phyloP scores from a whole-genome alignment of 1,284 basidiomycete genomes.

The Athelia psychrophila region DNA sequence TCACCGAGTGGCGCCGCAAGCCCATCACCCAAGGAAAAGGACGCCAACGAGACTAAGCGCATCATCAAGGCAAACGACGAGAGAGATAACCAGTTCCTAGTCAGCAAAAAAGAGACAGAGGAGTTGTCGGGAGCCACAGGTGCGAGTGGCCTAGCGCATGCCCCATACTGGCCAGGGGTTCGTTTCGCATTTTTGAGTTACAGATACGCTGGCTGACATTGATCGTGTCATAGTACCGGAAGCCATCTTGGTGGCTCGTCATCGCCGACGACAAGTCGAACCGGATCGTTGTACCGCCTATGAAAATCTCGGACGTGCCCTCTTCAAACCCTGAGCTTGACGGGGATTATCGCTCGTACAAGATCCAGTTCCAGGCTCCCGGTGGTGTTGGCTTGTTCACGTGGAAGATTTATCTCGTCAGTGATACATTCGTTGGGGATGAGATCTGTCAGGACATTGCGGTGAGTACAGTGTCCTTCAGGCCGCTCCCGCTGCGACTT shows the following conservation, averaged over 20 bases:
- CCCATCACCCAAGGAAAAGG: slow-evolving; percentile 30
- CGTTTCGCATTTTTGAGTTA: slow-evolving; percentile 23
- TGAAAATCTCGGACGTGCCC: slow-evolving; percentile 82
- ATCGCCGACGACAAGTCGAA: slow-evolving; percentile 91
- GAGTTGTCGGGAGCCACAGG: slow-evolving; percentile 43
- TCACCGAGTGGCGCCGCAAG: slow-evolving; percentile 40
- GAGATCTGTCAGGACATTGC: slow-evolving; percentile 73
- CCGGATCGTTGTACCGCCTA: slow-evolving; percentile 88
- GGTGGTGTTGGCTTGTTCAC: slow-evolving; percentile 82
- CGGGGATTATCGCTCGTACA: slow-evolving; percentile 79
- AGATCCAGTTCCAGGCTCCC: slow-evolving; percentile 94
- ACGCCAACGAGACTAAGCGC: slow-evolving; percentile 49
- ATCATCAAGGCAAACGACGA: slow-evolving; percentile 51
- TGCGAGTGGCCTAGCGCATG: slow-evolving; percentile 72
- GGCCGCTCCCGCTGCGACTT: no score
- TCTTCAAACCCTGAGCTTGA: slow-evolving; percentile 54
- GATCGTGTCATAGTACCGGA: slow-evolving; percentile 57
- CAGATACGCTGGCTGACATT: not conserved
- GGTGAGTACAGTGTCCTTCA: slow-evolving; percentile 39
- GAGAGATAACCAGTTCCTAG: slow-evolving; percentile 69
- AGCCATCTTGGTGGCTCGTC: slow-evolving; percentile 89
- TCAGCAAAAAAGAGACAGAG: slow-evolving; percentile 60
- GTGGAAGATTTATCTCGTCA: slow-evolving; percentile 85
- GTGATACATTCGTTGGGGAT: slow-evolving; percentile 87
- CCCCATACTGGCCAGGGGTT: slow-evolving; percentile 89